These are phyloP conservation scores for Acanthamoeba castellanii DNA, from an alignment of 208 protist genomes.

Conservation along the genomic window DNA sequence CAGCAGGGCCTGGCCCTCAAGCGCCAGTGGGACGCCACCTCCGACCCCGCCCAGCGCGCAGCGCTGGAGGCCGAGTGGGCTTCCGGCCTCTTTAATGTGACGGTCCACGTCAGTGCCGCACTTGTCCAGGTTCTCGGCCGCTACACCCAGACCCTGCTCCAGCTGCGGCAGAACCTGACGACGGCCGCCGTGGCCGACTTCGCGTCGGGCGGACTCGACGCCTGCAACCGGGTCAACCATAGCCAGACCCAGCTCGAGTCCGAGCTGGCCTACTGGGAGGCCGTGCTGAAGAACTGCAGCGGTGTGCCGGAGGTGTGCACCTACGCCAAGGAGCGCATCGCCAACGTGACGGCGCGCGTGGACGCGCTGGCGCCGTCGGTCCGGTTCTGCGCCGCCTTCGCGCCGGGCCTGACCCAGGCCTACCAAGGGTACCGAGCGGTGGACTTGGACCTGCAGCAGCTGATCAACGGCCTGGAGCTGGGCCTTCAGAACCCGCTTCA, in stretches of 20 bases:
- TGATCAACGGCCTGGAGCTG: neutral
- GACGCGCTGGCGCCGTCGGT: neutral
- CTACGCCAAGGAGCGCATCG: neutral
- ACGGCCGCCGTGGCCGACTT: neutral
- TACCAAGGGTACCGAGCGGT: neutral
- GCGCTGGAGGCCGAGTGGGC: neutral
- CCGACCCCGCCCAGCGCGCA: neutral
- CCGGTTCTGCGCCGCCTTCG: slow-evolving; percentile 1
- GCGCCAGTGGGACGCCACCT: neutral
- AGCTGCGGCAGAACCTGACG: neutral
- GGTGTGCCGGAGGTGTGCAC: neutral
- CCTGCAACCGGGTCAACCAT: neutral
- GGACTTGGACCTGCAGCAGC: neutral
- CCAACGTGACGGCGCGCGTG: neutral
- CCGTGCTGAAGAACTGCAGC: neutral
- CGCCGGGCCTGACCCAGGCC: neutral
- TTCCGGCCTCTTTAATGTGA: neutral
- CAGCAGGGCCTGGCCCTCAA: neutral
- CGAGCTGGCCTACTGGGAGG: neutral
- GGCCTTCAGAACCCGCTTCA: neutral
- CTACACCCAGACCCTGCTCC: neutral
- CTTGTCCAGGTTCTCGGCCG: neutral
- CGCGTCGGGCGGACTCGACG: neutral
- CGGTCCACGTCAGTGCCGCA: neutral
- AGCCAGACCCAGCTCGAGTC: neutral